Conservation (phyloP, 345 rosid species). For the Salix arbutifolia region DNA sequence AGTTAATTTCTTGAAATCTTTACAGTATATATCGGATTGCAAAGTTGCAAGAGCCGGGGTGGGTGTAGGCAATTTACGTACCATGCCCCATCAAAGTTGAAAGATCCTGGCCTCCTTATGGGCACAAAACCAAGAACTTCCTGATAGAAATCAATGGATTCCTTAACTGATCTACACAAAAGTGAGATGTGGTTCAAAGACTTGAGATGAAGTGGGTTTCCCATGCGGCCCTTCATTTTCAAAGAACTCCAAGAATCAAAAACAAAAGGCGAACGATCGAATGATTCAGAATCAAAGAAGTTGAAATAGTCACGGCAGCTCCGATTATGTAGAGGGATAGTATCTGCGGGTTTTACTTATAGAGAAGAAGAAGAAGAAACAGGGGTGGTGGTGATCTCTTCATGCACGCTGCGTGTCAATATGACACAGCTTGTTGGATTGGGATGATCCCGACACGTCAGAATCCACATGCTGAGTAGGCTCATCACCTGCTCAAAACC, state of each 20-base stretch:
- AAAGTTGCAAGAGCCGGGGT: not conserved
- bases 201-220: constrained; percentile 25
- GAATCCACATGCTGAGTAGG: not conserved
- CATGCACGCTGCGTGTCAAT: not conserved
- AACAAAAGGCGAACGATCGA: not conserved
- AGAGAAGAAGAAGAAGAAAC: not conserved
- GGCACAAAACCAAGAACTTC: constrained; percentile 37
- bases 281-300: not conserved
- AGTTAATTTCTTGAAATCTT: not conserved
- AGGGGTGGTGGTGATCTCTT: not conserved
- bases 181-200: constrained; percentile 32
- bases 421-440: not conserved
- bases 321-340: not conserved
- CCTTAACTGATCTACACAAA: constrained; percentile 31
- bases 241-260: not conserved
- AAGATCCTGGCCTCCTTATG: constrained; percentile 41
- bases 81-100: constrained; percentile 47
- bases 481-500: not conserved
- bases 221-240: constrained; percentile 11
- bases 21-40: not conserved
- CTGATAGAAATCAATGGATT: constrained; percentile 32
- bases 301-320: not conserved
- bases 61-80: not conserved
- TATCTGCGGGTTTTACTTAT: not conserved
- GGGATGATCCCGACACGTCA: not conserved